Base-by-base conservation (phyloP, 1,284 basidiomycete genomes). In the Jaminaea rosea region DNA sequence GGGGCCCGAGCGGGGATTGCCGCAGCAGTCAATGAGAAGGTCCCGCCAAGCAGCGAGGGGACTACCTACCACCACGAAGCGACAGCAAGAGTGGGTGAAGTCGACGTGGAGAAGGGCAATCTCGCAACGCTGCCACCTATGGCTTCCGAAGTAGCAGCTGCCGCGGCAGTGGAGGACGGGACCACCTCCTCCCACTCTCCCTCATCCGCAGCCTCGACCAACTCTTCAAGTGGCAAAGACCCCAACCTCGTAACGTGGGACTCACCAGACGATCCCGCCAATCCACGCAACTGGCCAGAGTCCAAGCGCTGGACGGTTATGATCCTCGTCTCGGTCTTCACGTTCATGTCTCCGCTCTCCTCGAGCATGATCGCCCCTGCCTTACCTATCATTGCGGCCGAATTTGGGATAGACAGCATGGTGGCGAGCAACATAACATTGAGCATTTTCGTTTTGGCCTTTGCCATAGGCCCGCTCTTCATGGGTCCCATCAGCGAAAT, bases 281-380 rank as follows among this genome's bases (percentile, higher is more conserved):
- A 86, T 68, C 84, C 84, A 0, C 81, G 80, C 67, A 85, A 85
- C 72, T 86, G 85, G 84, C 63, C 76, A 0, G 78, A 76, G 54
- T 73, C 73, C 37, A 77, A 78, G 53, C 84, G 84, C 77, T 82
- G 83, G 81, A 77, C 78, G 1, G 81, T 83, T 0, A 83, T 82
- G 28, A 44, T 39, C 0, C 49, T 69, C 17, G 69, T 67, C 2
- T 62, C 61, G 3, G 45, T 50, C 17, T 72, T 67, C 44, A 69
- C 69, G 3, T 53, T 71, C 9, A 53, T 72, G 26, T 59, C 59
- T 7, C 70, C 70, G 1, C 51, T 65, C 26, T 55, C 65, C 4
- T 67, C 63, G 4, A 63, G 61, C 13, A 70, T 72, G 69, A 60
- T 69, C 17, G 66, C 67, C 3, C 70, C 70, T 0, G 70, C 70